Evolutionary conservation across 805 yeast genomes (phyloP).

Genomic region (Ogataea nakhonphanomensis): DNA sequence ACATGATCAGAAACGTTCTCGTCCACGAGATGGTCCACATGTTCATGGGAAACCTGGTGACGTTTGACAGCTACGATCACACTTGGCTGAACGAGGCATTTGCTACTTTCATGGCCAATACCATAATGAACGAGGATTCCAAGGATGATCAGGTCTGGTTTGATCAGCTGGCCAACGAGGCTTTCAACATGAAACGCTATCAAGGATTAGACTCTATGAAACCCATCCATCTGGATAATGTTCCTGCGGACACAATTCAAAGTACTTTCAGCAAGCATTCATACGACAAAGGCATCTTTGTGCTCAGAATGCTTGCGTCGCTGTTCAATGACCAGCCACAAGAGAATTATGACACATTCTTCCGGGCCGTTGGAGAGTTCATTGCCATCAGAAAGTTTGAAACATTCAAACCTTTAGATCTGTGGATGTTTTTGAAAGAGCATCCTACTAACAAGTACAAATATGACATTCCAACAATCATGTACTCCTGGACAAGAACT

Average conservation of each 20-base stretch:
- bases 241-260: conserved; percentile 36
- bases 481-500: conserved; percentile 57
- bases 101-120: conserved; percentile 65
- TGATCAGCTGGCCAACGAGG: conserved; percentile 27
- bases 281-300: conserved; percentile 58
- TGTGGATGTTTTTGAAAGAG: conserved; percentile 44
- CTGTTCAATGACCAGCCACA: conserved; percentile 34
- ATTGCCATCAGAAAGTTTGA: conserved; percentile 34
- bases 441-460: conserved; percentile 27
- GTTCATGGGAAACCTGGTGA: conserved; percentile 69
- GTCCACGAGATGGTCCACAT: conserved; percentile 77
- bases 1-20: conserved; percentile 48
- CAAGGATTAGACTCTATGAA: conserved; percentile 34
- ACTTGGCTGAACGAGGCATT: conserved; percentile 77
- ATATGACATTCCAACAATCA: conserved; percentile 47
- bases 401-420: conserved; percentile 45
- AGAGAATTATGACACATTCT: conserved; percentile 30
- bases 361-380: conserved; percentile 37
- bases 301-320: conserved; percentile 50
- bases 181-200: conserved; percentile 30
- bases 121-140: conserved; percentile 30
- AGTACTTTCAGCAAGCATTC: conserved; percentile 48
- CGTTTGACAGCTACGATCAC: conserved; percentile 65
- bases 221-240: conserved; percentile 38
- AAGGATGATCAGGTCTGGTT: conserved; percentile 34